A percentile compares a stretch with the other conserved stretches of the same genome.
Evolutionary conservation across 208 protist genomes (phyloP).

Genomic region (Wallacemonas sp.): DNA sequence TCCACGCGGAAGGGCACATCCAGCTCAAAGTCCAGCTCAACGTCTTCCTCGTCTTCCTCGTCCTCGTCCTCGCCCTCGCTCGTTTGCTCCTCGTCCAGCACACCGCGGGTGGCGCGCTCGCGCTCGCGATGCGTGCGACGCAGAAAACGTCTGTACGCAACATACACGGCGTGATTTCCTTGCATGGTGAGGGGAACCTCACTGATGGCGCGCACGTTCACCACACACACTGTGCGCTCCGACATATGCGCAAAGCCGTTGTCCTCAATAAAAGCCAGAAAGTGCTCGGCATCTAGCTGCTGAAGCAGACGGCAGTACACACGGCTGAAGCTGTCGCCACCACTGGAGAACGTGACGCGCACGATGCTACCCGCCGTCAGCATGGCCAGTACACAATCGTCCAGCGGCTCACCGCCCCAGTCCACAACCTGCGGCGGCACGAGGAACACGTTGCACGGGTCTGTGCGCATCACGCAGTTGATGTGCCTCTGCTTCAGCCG

Average conservation of each 20-base stretch:
- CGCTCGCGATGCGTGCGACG: neutral
- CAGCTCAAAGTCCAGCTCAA: neutral
- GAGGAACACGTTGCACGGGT: neutral
- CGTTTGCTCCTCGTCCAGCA: neutral
- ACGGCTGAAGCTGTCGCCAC: neutral
- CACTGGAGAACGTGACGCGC: neutral
- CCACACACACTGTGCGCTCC: neutral
- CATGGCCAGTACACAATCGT: conserved; percentile 1
- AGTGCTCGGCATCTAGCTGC: neutral
- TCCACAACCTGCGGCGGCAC: neutral
- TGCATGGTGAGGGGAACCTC: neutral
- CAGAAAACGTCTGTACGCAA: neutral
- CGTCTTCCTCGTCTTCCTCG: neutral
- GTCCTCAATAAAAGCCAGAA: neutral
- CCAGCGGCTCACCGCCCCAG: neutral
- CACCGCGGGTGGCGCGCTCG: neutral
- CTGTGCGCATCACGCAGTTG: neutral
- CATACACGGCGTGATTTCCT: neutral
- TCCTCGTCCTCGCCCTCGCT: neutral
- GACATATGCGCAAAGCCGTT: neutral
- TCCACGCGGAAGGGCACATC: neutral
- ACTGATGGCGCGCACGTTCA: neutral
- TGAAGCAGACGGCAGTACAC: conserved; percentile 5
- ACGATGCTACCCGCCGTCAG: neutral
- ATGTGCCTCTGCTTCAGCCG: neutral